Conservation (phyloP, 2,329 filamentous ascomycete genomes). For the Xylogone sp. region DNA sequence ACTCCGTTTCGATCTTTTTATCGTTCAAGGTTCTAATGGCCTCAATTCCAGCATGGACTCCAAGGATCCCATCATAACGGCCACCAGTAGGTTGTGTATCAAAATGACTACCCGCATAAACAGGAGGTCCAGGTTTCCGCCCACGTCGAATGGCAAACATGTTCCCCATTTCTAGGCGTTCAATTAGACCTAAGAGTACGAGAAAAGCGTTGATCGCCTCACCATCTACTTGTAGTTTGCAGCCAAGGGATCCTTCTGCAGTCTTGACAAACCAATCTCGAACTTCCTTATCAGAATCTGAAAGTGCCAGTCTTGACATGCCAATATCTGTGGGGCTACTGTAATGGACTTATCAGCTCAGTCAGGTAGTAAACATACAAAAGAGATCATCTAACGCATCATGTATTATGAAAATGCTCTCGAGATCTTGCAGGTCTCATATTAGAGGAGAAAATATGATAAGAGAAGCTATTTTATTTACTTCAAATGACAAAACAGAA, state of each 20-base stretch:
- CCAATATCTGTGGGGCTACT: conserved; percentile 62
- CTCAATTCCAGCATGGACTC: conserved; percentile 70
- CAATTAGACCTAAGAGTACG: not conserved
- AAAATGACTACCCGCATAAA: conserved; percentile 67
- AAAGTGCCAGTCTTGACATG: conserved; percentile 71
- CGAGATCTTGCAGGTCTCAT: no score
- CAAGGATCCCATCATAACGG: conserved; percentile 74
- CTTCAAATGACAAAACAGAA: not conserved
- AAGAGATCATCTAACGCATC: no score
- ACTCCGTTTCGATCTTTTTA: conserved; percentile 63
- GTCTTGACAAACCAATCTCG: conserved; percentile 73
- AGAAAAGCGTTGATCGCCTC: conserved; percentile 49
- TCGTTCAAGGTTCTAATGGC: conserved; percentile 67
- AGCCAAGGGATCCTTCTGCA: conserved; percentile 56
- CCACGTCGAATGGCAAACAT: conserved; percentile 72
- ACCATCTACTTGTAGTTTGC: conserved; percentile 62
- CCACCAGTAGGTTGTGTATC: conserved; percentile 63
- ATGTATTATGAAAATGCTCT: no score
- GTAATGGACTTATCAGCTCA: conserved; percentile 5
- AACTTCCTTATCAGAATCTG: conserved; percentile 66
- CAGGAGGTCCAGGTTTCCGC: conserved; percentile 48
- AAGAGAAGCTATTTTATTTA: no score
- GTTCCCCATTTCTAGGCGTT: conserved; percentile 40
- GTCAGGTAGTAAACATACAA: not conserved
- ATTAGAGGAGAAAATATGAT: no score